Evolutionary conservation across 495 filamentous ascomycete species (phyloP).

Genomic region (Podospora sp.): DNA sequence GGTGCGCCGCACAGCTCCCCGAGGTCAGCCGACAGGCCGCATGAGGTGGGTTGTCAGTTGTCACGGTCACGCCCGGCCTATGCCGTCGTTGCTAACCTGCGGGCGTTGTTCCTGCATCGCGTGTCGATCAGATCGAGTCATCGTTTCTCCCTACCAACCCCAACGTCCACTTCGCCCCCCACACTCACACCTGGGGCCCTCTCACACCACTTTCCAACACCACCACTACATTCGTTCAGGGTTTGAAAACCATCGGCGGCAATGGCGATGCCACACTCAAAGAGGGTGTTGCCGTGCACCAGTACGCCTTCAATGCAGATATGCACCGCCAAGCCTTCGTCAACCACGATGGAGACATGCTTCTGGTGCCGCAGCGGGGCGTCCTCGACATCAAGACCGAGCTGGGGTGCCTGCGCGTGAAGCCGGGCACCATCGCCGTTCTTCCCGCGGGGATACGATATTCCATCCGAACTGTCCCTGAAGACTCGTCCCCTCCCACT

Average conservation of each 20-base stretch:
- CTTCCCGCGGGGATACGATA: slow-evolving; percentile 71
- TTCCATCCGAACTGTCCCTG: slow-evolving; percentile 43
- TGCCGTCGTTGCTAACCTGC: neutral
- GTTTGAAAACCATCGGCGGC: slow-evolving; percentile 66
- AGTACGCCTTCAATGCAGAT: slow-evolving; percentile 67
- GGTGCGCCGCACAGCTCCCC: slow-evolving; percentile 61
- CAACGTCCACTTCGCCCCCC: slow-evolving; percentile 62
- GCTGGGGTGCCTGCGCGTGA: slow-evolving; percentile 55
- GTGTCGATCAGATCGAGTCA: slow-evolving; percentile 26
- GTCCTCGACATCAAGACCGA: slow-evolving; percentile 70
- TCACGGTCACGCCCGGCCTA: neutral
- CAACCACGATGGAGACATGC: slow-evolving; percentile 70
- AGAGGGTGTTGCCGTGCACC: slow-evolving; percentile 66
- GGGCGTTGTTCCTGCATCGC: neutral
- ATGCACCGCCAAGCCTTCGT: slow-evolving; percentile 70
- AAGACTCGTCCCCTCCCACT: neutral
- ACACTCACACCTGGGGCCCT: slow-evolving; percentile 74
- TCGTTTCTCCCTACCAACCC: slow-evolving; percentile 51
- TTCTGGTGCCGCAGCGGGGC: slow-evolving; percentile 69
- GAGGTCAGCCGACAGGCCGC: neutral
- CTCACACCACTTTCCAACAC: slow-evolving; percentile 57
- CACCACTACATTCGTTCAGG: slow-evolving; percentile 62
- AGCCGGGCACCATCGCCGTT: slow-evolving; percentile 71
- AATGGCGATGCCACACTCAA: slow-evolving; percentile 71
- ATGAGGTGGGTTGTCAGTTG: slow-evolving; percentile 10